Base-by-base conservation (phyloP, 192 early-diverging fungal genomes). In the Coemansia sp. region DNA sequence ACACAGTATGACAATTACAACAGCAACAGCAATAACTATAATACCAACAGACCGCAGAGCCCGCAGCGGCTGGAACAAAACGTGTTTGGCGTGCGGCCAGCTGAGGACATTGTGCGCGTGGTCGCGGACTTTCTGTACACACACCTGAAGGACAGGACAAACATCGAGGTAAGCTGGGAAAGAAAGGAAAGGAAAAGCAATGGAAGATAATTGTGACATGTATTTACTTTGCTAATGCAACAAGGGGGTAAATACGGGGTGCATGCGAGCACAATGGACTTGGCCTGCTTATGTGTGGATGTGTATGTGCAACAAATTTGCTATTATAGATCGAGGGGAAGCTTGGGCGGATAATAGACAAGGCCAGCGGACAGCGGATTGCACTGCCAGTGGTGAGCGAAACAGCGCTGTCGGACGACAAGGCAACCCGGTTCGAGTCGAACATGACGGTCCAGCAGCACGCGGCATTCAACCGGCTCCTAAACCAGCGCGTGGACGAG, bases 371-470 rank as follows among this genome's bases (percentile, higher is more conserved):
- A 0, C 63, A 82, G 56, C 85, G 93, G 32, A 70, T 94, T 19
- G 66, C 69, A 18, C 69, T 95, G 52, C 89, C 89, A 2, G 86
- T 93, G 37, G 41, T 68, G 41, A 86, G 84, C 61, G 90, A 90
- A 84, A 86, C 88, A 60, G 90, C 66, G 44, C 61, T 77, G 12
- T 49, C 66, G 0, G 76, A 76, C 66, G 71, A 68, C 60, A 74
- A 69, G 50, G 37, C 38, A 47, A 16, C 79, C 44, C 84, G 88
- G 10, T 97, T 97, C 68, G 85, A 90, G 61, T 93, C 93, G 4
- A 85, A 95, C 74, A 97, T 97, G 95, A 90, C 91, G 3, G 59
- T 89, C 72, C 89, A 86, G 41, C 93, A 95, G 69, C 94, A 98
- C 72, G 87, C 81, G n/a, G 75, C 87, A 64, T 96, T 93, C 77